Conservation (phyloP, 257 asterid genomes). For the Pogostemon cablin region DNA sequence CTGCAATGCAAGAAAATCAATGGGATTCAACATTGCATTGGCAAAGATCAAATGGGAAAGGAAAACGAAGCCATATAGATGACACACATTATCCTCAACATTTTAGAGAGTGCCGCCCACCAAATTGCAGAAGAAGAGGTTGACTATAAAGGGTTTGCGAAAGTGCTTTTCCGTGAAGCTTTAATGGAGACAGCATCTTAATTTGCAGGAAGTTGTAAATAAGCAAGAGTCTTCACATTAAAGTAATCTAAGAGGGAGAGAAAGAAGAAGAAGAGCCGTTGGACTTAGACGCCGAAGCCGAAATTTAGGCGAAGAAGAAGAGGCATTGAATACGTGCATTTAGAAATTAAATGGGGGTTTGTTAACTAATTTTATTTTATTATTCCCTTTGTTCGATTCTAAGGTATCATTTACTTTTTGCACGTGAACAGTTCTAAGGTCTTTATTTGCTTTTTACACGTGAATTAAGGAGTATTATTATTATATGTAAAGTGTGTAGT, state of each 20-base stretch:
- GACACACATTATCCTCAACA: background rate
- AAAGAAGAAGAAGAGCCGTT: background rate
- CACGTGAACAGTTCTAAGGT: no score
- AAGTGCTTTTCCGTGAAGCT: slow-evolving; percentile 64
- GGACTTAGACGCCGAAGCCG: no score
- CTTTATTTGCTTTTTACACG: no score
- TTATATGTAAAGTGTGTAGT: no score
- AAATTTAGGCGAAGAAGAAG: no score
- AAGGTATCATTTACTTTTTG: no score
- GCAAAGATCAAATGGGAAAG: slow-evolving; percentile 28
- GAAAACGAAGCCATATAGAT: slow-evolving; percentile 24
- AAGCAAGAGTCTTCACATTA: slow-evolving; percentile 55
- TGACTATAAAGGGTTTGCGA: slow-evolving; percentile 38
- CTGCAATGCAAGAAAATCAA: slow-evolving; percentile 49
- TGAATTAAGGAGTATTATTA: no score
- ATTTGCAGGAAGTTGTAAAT: slow-evolving; percentile 9
- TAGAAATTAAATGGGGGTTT: no score
- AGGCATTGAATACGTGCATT: no score
- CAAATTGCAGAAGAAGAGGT: slow-evolving; percentile 19
- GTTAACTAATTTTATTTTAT: no score
- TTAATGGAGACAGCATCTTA: slow-evolving; percentile 57
- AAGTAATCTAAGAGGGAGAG: slow-evolving; percentile 42
- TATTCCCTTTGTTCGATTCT: no score
- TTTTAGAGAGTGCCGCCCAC: slow-evolving; percentile 18
- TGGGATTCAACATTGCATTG: slow-evolving; percentile 66